Conservation (phyloP, 495 filamentous ascomycete genomes). For the Penicillium ochrochloron region DNA sequence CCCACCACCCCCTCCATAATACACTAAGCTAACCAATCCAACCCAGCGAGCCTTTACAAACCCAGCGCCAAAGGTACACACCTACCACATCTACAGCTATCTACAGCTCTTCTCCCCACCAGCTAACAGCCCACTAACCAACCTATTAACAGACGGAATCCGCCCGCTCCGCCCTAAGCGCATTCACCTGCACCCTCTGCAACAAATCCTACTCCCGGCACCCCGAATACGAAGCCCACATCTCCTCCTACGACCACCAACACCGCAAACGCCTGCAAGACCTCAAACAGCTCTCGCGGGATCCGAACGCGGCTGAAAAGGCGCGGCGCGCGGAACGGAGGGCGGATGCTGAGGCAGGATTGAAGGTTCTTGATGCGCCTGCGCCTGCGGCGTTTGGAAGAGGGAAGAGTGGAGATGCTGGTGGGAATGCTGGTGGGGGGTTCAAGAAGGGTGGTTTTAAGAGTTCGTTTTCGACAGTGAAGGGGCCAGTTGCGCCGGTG, state of each 20-base stretch:
- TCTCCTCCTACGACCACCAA: slow-evolving; percentile 64
- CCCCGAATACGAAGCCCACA: slow-evolving; percentile 66
- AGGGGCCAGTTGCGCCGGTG: slow-evolving; percentile 39
- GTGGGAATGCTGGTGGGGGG: slow-evolving; percentile 47
- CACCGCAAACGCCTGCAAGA: slow-evolving; percentile 68
- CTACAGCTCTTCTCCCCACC: background rate
- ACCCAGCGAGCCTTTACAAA: slow-evolving; percentile 53
- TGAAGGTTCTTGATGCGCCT: slow-evolving; percentile 43
- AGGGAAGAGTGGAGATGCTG: slow-evolving; percentile 27
- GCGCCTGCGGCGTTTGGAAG: slow-evolving; percentile 12
- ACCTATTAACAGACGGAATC: slow-evolving; percentile 68
- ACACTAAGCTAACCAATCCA: too few species aligned
- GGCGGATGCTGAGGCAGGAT: slow-evolving; percentile 60
- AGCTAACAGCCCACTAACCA: slow-evolving; percentile 2
- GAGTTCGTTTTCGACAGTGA: slow-evolving; percentile 60
- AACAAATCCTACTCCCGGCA: slow-evolving; percentile 65
- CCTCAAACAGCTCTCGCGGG: slow-evolving; percentile 63
- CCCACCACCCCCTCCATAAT: too few species aligned
- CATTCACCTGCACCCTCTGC: slow-evolving; percentile 78
- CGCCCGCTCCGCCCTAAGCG: slow-evolving; percentile 82
- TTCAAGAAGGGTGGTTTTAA: slow-evolving; percentile 70
- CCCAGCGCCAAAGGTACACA: slow-evolving; percentile 52
- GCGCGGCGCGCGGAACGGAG: slow-evolving; percentile 73
- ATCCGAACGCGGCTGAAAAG: slow-evolving; percentile 60
- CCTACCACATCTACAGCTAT: background rate